These are phyloP conservation scores for Coprinopsis marcescibilis DNA, from an alignment of 768 basidiomycete species.

Conservation along the genomic window DNA sequence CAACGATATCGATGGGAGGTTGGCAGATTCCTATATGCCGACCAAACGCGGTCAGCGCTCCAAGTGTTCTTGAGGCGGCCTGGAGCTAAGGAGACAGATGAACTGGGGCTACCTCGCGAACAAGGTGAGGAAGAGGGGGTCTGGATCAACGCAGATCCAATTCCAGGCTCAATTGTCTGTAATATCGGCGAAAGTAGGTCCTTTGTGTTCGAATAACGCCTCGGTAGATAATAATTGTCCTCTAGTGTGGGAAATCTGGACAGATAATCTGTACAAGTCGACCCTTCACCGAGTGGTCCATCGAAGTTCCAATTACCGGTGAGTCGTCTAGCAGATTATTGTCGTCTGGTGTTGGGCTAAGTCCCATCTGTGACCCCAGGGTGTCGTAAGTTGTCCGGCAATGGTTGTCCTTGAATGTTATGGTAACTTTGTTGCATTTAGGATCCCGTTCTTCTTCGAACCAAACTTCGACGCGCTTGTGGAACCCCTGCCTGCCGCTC, in stretches of 20 bases:
- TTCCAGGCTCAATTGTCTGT: conserved; percentile 79
- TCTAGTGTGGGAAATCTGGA: conserved; percentile 91
- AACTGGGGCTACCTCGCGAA: conserved; percentile 39
- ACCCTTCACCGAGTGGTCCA: conserved; percentile 91
- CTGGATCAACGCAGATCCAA: conserved; percentile 85
- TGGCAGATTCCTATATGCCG: conserved; percentile 78
- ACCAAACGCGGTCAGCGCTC: conserved; percentile 72
- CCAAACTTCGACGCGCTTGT: conserved; percentile 76
- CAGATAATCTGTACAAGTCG: conserved; percentile 76
- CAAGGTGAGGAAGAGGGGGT: conserved; percentile 51
- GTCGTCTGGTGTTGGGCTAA: too few relatives aligned
- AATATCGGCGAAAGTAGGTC: conserved; percentile 86
- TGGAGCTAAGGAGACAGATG: conserved; percentile 22
- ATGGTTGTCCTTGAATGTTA: conserved; percentile 2
- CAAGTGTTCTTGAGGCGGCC: conserved; percentile 67
- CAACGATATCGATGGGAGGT: neutral
- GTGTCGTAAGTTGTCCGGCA: conserved; percentile 54
- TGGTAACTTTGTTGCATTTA: conserved; percentile 20
- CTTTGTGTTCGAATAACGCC: neutral
- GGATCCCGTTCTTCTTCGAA: conserved; percentile 92
- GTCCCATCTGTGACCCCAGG: conserved; percentile 30
- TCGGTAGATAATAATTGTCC: neutral
- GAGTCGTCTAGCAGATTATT: conserved; percentile 6
- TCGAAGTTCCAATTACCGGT: conserved; percentile 63
- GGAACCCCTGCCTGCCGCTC: conserved; percentile 56